Conservation (phyloP, 1,284 basidiomycete species). For the Cutaneotrichosporon daszewskae region DNA sequence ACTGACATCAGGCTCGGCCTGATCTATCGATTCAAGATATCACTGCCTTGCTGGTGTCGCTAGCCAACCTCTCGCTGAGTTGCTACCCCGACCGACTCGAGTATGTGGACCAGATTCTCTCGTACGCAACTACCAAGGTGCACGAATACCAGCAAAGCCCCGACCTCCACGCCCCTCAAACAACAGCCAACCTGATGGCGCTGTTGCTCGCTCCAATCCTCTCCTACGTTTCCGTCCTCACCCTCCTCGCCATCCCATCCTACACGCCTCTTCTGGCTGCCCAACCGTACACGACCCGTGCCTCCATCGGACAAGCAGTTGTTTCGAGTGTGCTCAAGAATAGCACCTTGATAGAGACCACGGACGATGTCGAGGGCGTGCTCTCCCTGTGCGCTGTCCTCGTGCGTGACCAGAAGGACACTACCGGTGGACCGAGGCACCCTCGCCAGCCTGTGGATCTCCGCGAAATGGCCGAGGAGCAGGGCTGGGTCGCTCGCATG, state of each 20-base stretch:
- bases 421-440: conserved; percentile 51
- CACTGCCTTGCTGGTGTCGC: conserved; percentile 84
- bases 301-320: conserved; percentile 83
- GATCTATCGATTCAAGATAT: conserved; percentile 93
- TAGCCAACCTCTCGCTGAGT: conserved; percentile 85
- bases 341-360: conserved; percentile 82
- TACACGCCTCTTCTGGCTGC: conserved; percentile 73
- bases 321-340: conserved; percentile 90
- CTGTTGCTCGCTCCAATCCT: conserved; percentile 86
- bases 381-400: conserved; percentile 84
- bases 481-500: conserved; percentile 94
- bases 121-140: conserved; percentile 77
- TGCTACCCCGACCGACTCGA: conserved; percentile 92
- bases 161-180: conserved; percentile 78
- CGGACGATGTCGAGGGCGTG: conserved; percentile 85
- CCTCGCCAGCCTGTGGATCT: conserved; percentile 55
- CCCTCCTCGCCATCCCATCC: conserved; percentile 81
- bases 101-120: conserved; percentile 89
- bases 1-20: conserved; percentile 66
- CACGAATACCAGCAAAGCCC: conserved; percentile 76
- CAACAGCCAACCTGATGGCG: conserved; percentile 78
- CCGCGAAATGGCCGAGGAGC: conserved; percentile 90
- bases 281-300: conserved; percentile 81
- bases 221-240: conserved; percentile 87
- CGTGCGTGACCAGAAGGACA: conserved; percentile 79